Percentiles rank a stretch among this genome's conserved stretches.
Conservation (phyloP, 345 rosid genomes). For the Kandelia obovata region DNA sequence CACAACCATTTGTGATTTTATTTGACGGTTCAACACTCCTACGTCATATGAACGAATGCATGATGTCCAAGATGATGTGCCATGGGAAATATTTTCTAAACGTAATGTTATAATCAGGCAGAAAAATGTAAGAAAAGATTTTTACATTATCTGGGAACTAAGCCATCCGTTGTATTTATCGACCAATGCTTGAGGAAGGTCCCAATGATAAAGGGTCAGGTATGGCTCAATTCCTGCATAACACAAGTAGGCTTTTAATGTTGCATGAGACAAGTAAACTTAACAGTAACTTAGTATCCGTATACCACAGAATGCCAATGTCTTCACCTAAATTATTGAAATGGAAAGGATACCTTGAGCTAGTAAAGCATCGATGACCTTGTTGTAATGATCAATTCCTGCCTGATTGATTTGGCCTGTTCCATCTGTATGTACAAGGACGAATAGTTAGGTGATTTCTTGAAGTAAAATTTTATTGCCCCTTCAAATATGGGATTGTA, state of each 20-base stretch:
- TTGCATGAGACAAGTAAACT: neutral
- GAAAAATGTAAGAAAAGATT: neutral
- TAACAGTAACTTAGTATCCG: neutral
- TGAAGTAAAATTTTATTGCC: no score
- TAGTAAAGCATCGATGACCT: slow-evolving; percentile 71
- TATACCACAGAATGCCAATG: neutral
- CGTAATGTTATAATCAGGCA: neutral
- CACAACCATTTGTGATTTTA: no score
- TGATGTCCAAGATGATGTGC: no score
- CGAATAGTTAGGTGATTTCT: neutral
- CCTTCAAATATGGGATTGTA: no score
- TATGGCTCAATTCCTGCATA: slow-evolving; percentile 78
- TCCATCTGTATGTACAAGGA: slow-evolving; percentile 44
- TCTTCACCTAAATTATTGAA: neutral
- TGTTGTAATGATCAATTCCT: slow-evolving; percentile 88
- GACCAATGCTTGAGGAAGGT: slow-evolving; percentile 86
- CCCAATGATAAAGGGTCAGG: slow-evolving; percentile 94
- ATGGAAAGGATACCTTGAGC: slow-evolving; percentile 46
- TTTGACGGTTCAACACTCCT: no score
- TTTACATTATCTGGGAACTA: slow-evolving; percentile 62
- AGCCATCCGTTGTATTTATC: slow-evolving; percentile 89
- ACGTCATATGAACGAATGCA: no score
- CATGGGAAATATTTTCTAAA: no score
- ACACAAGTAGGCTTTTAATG: neutral
- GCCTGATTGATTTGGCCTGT: slow-evolving; percentile 75